Conservation (phyloP, 2,329 filamentous ascomycete genomes). For the Phaeoacremonium minimum region DNA sequence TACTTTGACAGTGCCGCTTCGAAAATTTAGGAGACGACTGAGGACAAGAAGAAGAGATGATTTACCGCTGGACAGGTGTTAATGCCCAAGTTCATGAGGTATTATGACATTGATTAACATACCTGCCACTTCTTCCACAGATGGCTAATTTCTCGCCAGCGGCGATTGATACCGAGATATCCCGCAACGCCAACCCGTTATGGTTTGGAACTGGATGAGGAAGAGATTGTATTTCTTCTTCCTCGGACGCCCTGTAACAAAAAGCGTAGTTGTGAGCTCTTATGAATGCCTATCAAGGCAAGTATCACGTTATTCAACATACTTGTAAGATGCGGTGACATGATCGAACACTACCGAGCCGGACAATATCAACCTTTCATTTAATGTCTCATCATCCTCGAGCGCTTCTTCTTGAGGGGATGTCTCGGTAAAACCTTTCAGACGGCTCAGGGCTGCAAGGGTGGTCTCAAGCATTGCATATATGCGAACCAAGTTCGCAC, state of each 20-base stretch:
- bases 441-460: slow-evolving; percentile 24
- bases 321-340: slow-evolving; percentile 20
- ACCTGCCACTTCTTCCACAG: slow-evolving; percentile 29
- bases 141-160: slow-evolving; percentile 26
- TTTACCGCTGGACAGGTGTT: too few relatives aligned
- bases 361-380: slow-evolving; percentile 24
- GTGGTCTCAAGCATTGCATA: slow-evolving; percentile 21
- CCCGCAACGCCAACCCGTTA: slow-evolving; percentile 15
- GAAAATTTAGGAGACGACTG: slow-evolving; percentile 41
- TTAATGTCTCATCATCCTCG: slow-evolving; percentile 13
- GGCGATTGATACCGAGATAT: slow-evolving; percentile 19
- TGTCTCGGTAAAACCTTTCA: slow-evolving; percentile 19
- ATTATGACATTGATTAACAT: too few relatives aligned
- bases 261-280: too few relatives aligned
- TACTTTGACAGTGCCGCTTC: slow-evolving; percentile 34
- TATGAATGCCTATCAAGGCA: too few relatives aligned
- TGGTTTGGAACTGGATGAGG: too few relatives aligned
- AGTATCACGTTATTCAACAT: too few relatives aligned
- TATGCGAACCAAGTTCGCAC: slow-evolving; percentile 20
- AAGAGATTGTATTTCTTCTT: too few relatives aligned
- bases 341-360: slow-evolving; percentile 26
- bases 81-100: too few relatives aligned
- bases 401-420: slow-evolving; percentile 20
- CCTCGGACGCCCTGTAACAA: too few relatives aligned
- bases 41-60: slow-evolving; percentile 28